Evolutionary conservation across 176 grass and related monocot species (phyloP), one percentile per base, ranked within the genome.

Genomic region (Aegilops longissima): DNA sequence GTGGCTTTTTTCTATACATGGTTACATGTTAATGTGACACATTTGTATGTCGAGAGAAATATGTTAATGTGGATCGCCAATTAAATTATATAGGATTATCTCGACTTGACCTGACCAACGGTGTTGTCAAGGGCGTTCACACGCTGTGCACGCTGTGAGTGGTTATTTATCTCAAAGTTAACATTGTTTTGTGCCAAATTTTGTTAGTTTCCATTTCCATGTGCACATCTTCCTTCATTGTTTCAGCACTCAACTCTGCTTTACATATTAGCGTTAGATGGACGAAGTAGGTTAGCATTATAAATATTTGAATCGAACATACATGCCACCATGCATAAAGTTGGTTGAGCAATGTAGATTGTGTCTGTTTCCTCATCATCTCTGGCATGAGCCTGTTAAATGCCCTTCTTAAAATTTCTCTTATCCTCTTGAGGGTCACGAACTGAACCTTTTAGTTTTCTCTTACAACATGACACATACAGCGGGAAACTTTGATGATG

Each of bases 341-440:
- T 67, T 40, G 78, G 76, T 76, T 87, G 61, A 75, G 3, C 33
- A 82, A 82, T 44, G 11, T 13, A 76, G 33, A 5, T 71, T 33
- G 44, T 20, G 17, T 17, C 38, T 66, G 16, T n/a, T 82, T 82
- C 51, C 11, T n/a, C 35, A 58, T 56, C 33, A 39, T 12, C 20
- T 86, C 44, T 44, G 45, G 12, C 74, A 40, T 49, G 71, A 85
- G 9, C 21, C 7, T 51, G 56, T 63, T 2, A 62, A 2, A 56
- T 85, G 20, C 12, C 33, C 13, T 47, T 77, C 20, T 62, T 9
- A 68, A 67, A 12, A n/a, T 39, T 71, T 38, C 36, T 8, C 36
- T 38, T 38, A 38, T 38, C 36, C 36, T 39, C 20, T 45, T 42
- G 65, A 68, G 16, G 29, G 45, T 61, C 27, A 76, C 16, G 20